Conservation (phyloP, 1,139 yeast species). For the Debaryomyces coudertii region DNA sequence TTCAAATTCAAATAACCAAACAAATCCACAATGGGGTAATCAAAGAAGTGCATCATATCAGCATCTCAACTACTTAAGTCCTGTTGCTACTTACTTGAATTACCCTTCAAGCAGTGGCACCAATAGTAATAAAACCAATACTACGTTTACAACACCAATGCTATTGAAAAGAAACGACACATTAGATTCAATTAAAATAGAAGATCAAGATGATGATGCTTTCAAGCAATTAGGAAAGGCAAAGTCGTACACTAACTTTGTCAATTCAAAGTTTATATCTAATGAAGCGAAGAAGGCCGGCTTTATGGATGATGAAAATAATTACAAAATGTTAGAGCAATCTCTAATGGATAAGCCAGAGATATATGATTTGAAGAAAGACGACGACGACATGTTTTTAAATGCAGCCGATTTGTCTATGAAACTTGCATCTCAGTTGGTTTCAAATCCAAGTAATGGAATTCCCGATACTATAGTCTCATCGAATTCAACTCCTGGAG, state of each 20-base stretch:
- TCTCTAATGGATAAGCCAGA: conserved; percentile 7
- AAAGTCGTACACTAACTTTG: conserved; percentile 29
- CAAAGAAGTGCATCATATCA: conserved; percentile 9
- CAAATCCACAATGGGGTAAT: conserved; percentile 3
- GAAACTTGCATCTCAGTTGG: conserved; percentile 28
- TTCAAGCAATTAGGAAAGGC: conserved; percentile 46
- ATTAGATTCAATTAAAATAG: conserved; percentile 39
- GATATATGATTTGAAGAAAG: conserved; percentile 2
- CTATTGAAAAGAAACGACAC: conserved; percentile 26
- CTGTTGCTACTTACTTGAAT: conserved; percentile 10
- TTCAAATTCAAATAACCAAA: conserved; percentile 1
- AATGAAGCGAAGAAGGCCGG: neutral
- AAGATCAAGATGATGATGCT: conserved; percentile 51
- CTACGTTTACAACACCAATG: conserved; percentile 16
- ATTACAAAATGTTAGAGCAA: conserved; percentile 5
- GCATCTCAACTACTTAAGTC: conserved; percentile 13
- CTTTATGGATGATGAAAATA: neutral
- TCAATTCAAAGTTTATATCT: neutral
- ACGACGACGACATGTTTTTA: conserved; percentile 15
- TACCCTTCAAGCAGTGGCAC: conserved; percentile 9
- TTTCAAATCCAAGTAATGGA: conserved; percentile 16
- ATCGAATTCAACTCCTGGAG: conserved; percentile 25
- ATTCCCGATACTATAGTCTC: conserved; percentile 15
- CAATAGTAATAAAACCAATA: conserved; percentile 8
- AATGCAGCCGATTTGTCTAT: conserved; percentile 31